Evolutionary conservation across 1,139 yeast genomes (phyloP).

Genomic region (Scheffersomyces insectosa): DNA sequence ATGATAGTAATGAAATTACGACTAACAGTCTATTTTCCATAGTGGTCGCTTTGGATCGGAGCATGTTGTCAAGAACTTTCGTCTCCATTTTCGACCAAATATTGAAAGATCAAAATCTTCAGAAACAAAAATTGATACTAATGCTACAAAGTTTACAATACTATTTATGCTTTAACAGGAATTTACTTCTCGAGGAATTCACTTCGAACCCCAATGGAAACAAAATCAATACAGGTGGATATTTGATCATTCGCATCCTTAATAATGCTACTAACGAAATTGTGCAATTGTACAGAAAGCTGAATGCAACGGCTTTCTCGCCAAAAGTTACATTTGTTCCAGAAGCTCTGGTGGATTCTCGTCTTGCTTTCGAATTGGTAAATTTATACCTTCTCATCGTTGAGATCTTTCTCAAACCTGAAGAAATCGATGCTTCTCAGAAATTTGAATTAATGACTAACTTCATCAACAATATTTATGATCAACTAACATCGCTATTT

Average conservation of each 20-base stretch:
- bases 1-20: conserved; percentile 1
- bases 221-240: background rate
- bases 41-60: conserved; percentile 8
- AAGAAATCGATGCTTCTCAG: conserved; percentile 4
- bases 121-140: background rate
- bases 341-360: too few species aligned
- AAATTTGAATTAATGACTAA: conserved; percentile 5
- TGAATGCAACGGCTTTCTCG: too few species aligned
- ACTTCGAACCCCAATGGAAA: background rate
- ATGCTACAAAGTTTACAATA: conserved; percentile 9
- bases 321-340: too few species aligned
- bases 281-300: too few species aligned
- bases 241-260: background rate
- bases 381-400: conserved; percentile 6
- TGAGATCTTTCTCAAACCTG: conserved; percentile 4
- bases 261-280: background rate
- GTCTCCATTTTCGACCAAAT: background rate
- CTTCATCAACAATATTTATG: conserved; percentile 4
- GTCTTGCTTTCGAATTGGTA: conserved; percentile 1
- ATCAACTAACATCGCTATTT: background rate
- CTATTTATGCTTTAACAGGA: conserved; percentile 8
- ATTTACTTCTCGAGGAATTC: background rate
- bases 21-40: conserved; percentile 5
- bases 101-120: background rate
- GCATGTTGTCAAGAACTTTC: conserved; percentile 4